These are phyloP conservation scores for Phytopythium montanum DNA, from an alignment of 352 stramenopile genomes.

Conservation along the genomic window DNA sequence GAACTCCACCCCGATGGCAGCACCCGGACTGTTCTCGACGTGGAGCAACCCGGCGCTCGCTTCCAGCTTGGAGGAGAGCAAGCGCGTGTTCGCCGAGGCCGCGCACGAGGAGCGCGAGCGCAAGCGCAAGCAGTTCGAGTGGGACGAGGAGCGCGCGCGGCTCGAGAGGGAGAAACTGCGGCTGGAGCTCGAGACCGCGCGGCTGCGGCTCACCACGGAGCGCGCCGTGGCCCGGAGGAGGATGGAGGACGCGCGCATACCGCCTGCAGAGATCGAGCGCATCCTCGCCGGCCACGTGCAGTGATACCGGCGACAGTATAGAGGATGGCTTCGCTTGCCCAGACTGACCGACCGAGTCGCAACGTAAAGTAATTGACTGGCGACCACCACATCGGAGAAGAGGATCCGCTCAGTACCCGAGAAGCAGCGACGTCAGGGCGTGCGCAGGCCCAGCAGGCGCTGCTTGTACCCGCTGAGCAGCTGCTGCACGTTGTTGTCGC, in stretches of 20 bases:
- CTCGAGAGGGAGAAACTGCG: constrained; percentile 68
- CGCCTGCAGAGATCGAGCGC: constrained; percentile 32
- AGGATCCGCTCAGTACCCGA: not conserved
- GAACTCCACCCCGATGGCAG: constrained; percentile 9
- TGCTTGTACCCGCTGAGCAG: constrained; percentile 61
- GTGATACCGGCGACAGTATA: not conserved
- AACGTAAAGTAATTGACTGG: constrained; percentile 1
- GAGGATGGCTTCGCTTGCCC: not conserved
- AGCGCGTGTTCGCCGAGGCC: constrained; percentile 43
- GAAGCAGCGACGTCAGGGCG: not conserved
- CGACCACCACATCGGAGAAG: not conserved
- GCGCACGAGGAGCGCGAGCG: constrained; percentile 64
- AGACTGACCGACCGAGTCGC: not conserved
- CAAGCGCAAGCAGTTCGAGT: constrained; percentile 48
- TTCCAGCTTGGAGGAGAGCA: constrained; percentile 39
- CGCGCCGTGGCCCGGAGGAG: constrained; percentile 46
- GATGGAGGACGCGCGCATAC: constrained; percentile 45
- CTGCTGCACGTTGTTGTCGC: constrained; percentile 54
- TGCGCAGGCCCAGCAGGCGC: constrained; percentile 21
- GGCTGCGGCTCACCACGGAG: constrained; percentile 49
- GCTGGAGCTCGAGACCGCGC: constrained; percentile 48
- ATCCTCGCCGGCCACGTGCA: not conserved
- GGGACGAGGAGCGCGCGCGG: constrained; percentile 54
- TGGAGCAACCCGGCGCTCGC: constrained; percentile 28
- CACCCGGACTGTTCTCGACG: constrained; percentile 8